Base-by-base conservation (phyloP, 306 rosid species). In the Vigna trinervia region DNA sequence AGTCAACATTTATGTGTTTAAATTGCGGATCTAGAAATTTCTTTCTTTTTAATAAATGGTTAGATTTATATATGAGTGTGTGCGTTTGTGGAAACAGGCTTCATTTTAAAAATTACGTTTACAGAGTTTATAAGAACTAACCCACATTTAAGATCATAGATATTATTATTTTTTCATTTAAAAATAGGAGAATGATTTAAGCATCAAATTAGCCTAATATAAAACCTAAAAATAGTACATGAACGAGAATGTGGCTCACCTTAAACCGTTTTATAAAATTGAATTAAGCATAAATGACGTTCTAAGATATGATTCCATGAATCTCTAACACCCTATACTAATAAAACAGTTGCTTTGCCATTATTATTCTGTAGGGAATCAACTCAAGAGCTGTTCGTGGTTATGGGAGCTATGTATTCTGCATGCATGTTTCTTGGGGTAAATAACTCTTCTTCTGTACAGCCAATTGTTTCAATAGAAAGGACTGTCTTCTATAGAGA, bases 401-500 rank as follows among this genome's bases (percentile, higher is more conserved):
- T 90, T 26, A 91, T 91, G 98, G 97, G 97, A 82, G 96, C 98
- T 75, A 91, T 93, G 22, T 93, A 90, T 74, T 12, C 97, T 11
- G 85, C 98, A 2, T 85, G 91, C 74, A 66, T 93, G 81, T 93
- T 91, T 85, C 89, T 93, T 66, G 98, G 98, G 28, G 89, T 91
- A 74, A 93, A 90, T 62, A 93, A 93, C 45, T 69, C 98, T 72
- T 84, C 98, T 73, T 90, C 97, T 26, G 98, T 93, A 28, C 98
- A 93, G 71, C 98, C 98, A 20, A 83, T 93, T 79, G 89, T 93
- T 87, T 93, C 98, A 22, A 93, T 93, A 71, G 98, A 89, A 87
- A 93, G 98, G 83, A 87, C 98, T 20, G 98, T 93, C 6, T 93
- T 93, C 69, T 93, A 93, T 63, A 86, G 98, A 53, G 98, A 93